Base-by-base conservation (phyloP, 2,329 filamentous ascomycete genomes). In the Talaromyces albobiverticillius region DNA sequence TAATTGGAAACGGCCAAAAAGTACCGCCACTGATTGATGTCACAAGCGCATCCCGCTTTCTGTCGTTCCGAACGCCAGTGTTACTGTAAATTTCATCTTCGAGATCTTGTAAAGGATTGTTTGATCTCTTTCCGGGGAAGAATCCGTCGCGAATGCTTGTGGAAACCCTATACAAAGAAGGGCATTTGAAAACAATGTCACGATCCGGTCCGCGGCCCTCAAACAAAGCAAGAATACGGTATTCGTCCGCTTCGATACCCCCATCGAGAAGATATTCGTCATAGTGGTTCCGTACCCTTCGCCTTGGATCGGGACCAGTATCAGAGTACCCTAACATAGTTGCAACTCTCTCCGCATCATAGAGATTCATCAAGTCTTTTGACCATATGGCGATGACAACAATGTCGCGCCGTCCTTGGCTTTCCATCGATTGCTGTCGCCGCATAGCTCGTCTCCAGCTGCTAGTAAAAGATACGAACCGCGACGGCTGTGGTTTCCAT, bases 221-320 rank as follows among this genome's bases (percentile, higher is more conserved):
- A 45, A 45, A 45, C 7, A 45, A 8, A 25, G 41, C 41, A 45
- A 45, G 41, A 25, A 45, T 25, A 23, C 26, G 20, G 20, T 25
- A 45, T 25, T 45, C 41, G 23, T 45, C 41, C 22, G 20, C 41
- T 23, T n/a, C 20, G 23, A 45, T 45, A n/a, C 20, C 41, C n/a
- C 41, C 41, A 25, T 25, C 41, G 41, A 45, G 16, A 45, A 45
- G 41, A 45, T 45, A 45, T 45, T 25, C 41, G 41, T 45, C 41
- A 13, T n/a, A 18, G 41, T 23, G 41, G 41, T 25, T 14, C 10
- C 41, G 41, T 40, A 40, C n/a, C 36, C 4, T 40, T 14, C 36
- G 36, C 13, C 36, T 5, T 25, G 4, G 22, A 25, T 45, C 41
- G 10, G 41, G 5, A 25, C 41, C 41, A 4, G 9, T 45, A 29